A percentile compares a stretch with the other conserved stretches of the same genome.
Conservation (phyloP, 1,139 yeast genomes). For the Tardiomyces blankii region DNA sequence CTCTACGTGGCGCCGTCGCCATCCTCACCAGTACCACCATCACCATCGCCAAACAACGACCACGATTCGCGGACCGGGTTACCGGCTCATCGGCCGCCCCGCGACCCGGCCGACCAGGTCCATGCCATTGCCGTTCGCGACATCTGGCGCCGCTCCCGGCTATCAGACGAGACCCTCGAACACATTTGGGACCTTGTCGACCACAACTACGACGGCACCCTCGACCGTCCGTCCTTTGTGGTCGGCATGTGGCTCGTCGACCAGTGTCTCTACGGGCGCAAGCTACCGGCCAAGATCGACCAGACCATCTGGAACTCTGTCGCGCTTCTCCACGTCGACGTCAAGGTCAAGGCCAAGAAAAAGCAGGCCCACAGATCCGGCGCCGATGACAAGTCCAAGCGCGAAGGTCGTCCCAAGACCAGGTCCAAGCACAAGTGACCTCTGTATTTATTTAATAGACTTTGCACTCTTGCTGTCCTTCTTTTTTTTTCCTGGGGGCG, state of each 20-base stretch:
- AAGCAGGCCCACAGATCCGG: slow-evolving; percentile 8
- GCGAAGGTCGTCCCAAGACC: neutral
- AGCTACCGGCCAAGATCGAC: slow-evolving; percentile 53
- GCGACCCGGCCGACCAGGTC: slow-evolving; percentile 33
- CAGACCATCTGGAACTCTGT: slow-evolving; percentile 30
- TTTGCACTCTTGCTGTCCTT: neutral
- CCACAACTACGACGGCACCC: slow-evolving; percentile 59
- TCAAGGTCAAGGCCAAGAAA: slow-evolving; percentile 19
- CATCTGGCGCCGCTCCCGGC: slow-evolving; percentile 68
- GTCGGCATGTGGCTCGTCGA: slow-evolving; percentile 97
- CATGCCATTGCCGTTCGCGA: slow-evolving; percentile 63
- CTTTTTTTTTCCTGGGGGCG: neutral
- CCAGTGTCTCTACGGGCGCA: slow-evolving; percentile 89
- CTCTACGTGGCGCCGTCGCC: slow-evolving; percentile 10
- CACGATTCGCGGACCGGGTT: neutral
- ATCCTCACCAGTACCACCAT: too few relatives aligned
- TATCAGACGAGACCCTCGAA: slow-evolving; percentile 51
- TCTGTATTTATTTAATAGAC: neutral
- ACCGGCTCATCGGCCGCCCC: neutral
- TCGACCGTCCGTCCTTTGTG: slow-evolving; percentile 70
- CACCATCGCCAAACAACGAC: too few relatives aligned
- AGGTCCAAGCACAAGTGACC: neutral
- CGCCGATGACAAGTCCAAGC: neutral
- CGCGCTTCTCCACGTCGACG: slow-evolving; percentile 30
- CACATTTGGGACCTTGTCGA: slow-evolving; percentile 79